Conservation (phyloP, 148 eudicot species). For the Hydrangea macrophylla region DNA sequence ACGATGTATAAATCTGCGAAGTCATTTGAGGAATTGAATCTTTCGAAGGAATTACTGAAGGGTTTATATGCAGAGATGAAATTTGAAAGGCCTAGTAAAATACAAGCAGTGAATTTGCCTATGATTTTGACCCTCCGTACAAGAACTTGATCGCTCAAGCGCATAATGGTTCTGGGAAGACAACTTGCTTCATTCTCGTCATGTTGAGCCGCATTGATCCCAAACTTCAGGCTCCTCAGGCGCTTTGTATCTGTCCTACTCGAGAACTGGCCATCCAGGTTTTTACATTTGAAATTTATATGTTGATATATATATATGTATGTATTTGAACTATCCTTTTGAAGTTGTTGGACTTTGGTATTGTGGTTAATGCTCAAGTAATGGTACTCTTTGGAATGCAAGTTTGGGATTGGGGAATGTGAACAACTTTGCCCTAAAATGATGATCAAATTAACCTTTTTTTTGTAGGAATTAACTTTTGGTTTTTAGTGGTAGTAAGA, state of each 20-base stretch:
- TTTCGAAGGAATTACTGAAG: constrained; percentile 56
- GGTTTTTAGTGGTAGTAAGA: too few relatives aligned
- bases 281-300: background rate
- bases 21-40: constrained; percentile 58
- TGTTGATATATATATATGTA: background rate
- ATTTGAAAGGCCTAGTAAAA: constrained; percentile 72
- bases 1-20: constrained; percentile 66
- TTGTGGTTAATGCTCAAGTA: background rate
- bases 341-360: background rate
- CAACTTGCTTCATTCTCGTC: constrained; percentile 86
- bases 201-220: constrained; percentile 89
- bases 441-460: too few relatives aligned
- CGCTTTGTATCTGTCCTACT: constrained; percentile 90
- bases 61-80: constrained; percentile 70
- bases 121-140: constrained; percentile 75
- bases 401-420: background rate
- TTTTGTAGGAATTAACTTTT: too few relatives aligned
- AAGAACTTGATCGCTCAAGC: constrained; percentile 81
- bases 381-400: background rate
- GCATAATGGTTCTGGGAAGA: constrained; percentile 94
- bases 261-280: constrained; percentile 92
- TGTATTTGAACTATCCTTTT: background rate
- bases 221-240: constrained; percentile 57
- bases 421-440: background rate
- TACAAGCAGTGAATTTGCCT: constrained; percentile 43